Conservation (phyloP, 345 rosid species). For the Eutrema yunnanense region DNA sequence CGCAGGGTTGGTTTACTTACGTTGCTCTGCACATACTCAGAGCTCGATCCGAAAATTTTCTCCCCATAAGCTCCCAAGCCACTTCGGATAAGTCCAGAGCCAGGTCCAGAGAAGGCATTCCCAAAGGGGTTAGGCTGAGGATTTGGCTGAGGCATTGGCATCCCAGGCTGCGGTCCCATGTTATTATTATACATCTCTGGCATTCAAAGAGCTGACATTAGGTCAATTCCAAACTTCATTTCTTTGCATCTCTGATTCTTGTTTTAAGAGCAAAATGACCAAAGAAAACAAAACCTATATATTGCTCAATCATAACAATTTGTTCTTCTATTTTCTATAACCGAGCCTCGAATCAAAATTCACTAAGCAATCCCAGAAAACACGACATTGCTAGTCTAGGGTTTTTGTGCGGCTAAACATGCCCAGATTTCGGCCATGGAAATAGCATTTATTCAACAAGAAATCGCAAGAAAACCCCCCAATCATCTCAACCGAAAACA, state of each 20-base stretch:
- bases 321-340: background rate
- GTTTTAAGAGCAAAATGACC: background rate
- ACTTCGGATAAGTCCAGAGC: slow-evolving; percentile 83
- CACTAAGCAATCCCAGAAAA: background rate
- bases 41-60: slow-evolving; percentile 83
- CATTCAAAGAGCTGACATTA: background rate
- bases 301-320: background rate
- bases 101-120: slow-evolving; percentile 85
- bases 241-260: no score
- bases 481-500: background rate
- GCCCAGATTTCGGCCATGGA: background rate
- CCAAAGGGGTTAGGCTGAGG: slow-evolving; percentile 87
- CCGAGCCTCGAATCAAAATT: background rate
- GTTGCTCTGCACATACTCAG: slow-evolving; percentile 98
- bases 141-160: slow-evolving; percentile 51
- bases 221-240: background rate
- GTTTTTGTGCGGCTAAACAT: background rate
- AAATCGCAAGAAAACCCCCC: background rate
- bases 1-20: slow-evolving; percentile 42
- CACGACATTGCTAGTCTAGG: slow-evolving; percentile 1
- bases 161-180: slow-evolving; percentile 65
- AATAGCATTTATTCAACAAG: background rate
- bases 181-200: slow-evolving; percentile 75
- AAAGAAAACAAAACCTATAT: background rate
- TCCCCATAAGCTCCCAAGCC: slow-evolving; percentile 96